Percentiles rank a stretch among this genome's conserved stretches.
phyloP scores from a whole-genome alignment of 192 early-diverging fungal species.

The Entomortierella parvispora region DNA sequence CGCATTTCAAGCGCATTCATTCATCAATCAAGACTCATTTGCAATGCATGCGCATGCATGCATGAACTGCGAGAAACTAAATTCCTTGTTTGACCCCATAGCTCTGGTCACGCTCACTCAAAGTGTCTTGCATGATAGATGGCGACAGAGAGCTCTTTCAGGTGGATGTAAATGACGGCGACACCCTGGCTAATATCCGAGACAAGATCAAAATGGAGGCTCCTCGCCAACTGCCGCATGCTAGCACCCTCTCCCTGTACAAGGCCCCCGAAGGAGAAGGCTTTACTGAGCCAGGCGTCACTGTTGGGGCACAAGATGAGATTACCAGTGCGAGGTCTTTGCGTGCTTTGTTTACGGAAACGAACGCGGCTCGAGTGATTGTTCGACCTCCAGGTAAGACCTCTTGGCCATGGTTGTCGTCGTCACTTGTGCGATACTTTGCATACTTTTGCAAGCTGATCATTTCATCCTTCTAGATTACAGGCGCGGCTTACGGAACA shows the following conservation, averaged over 20 bases:
- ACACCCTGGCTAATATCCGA: constrained; percentile 10
- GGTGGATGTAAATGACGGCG: constrained; percentile 17
- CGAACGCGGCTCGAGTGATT: constrained; percentile 28
- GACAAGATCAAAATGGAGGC: not conserved
- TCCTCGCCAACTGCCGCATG: not conserved
- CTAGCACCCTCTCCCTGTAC: constrained; percentile 10
- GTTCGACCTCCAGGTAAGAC: constrained; percentile 25
- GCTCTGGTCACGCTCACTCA: constrained; percentile 13
- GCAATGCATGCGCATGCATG: no score
- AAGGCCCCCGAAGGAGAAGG: constrained; percentile 14
- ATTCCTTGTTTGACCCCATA: not conserved
- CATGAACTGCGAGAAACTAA: no score
- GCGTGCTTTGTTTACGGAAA: constrained; percentile 29
- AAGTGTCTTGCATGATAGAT: constrained; percentile 26
- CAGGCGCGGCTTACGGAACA: constrained; percentile 12
- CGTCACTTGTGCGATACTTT: not conserved
- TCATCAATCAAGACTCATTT: no score
- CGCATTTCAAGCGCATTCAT: no score
- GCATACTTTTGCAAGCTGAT: no score
- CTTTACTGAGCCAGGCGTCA: constrained; percentile 25
- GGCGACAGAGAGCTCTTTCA: constrained; percentile 12
- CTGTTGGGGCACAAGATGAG: constrained; percentile 18
- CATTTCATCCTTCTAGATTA: constrained; percentile 19
- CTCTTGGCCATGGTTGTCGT: constrained; percentile 6
- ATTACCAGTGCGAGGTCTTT: constrained; percentile 14